Base-by-base conservation (phyloP, 768 basidiomycete genomes). In the Pilatotrama ljubarskyi region DNA sequence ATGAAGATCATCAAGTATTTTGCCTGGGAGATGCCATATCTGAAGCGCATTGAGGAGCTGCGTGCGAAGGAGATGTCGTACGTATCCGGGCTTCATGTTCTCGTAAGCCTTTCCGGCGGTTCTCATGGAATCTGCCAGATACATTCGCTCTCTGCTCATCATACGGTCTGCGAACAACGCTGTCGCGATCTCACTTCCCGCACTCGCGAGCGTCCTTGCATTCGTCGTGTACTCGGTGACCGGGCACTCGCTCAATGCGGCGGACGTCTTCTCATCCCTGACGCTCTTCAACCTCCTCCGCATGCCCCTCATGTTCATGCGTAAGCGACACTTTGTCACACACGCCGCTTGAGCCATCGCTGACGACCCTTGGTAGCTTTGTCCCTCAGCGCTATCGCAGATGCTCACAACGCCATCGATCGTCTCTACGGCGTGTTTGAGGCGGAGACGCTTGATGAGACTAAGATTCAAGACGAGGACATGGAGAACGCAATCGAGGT, bases 1-100 rank as follows among this genome's bases (percentile, higher is more conserved):
- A 95, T 97, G 84, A 88, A 91, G 64, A 83, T 96, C 61, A 90
- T 97, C 80, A 97, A 97, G 73, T 87, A 88, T 71, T 95, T 95
- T 72, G 86, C 90, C 5, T 95, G 92, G 92, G 92, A 94, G 68
- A 67, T 73, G 1, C 91, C 95, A 0, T 95, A 93, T 72, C 78
- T 96, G 22, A 76, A 84, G 15, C 84, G 88, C 44, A 81, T 97
- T 25, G 80, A 81, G 29, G 82, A 82, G 41, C 90, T 89, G 67
- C 80, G 95, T 52, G 76, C 75, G 49, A 80, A 82, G 50, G 95
- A 96, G 72, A 84, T 93, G 74, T 71, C 66, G 81, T 90, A 78
- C 40, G 81, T 79, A 17, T 36, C 69, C 63, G 3, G 26, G 5
- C 3, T 7, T 15, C 42, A 18, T 5, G 24, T 38, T 38, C 15